These are phyloP conservation scores for Heliamphora exappendiculata DNA, from an alignment of 148 eudicot genomes.

Conservation along the genomic window DNA sequence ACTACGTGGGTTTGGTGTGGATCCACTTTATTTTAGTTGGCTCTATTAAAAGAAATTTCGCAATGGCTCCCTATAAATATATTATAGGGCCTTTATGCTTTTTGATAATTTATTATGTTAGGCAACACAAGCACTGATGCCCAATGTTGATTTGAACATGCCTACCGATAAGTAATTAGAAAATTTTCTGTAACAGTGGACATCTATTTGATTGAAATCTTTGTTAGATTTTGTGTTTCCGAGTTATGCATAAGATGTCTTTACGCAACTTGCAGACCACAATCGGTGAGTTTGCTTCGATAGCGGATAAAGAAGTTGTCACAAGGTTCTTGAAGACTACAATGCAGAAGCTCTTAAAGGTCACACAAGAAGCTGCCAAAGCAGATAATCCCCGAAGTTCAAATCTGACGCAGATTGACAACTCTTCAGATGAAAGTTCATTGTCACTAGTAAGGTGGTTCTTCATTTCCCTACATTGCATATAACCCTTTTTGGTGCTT, in stretches of 20 bases:
- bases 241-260: background rate
- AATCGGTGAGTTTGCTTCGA: slow-evolving; percentile 72
- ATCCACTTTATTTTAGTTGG: background rate
- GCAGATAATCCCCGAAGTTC: slow-evolving; percentile 24
- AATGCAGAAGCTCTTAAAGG: slow-evolving; percentile 57
- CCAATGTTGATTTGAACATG: background rate
- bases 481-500: background rate
- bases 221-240: background rate
- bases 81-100: background rate
- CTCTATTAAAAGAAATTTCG: background rate
- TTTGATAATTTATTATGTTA: background rate
- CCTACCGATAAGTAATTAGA: background rate
- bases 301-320: slow-evolving; percentile 51
- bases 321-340: slow-evolving; percentile 35
- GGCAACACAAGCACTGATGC: background rate
- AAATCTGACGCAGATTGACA: slow-evolving; percentile 59
- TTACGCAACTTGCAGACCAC: slow-evolving; percentile 41
- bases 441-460: slow-evolving; percentile 54
- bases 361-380: slow-evolving; percentile 45
- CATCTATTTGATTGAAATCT: background rate
- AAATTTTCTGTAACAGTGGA: background rate
- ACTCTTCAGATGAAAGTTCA: slow-evolving; percentile 35
- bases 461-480: background rate
- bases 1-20: background rate
- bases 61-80: background rate